Evolutionary conservation across 2,329 filamentous ascomycete genomes (phyloP), one percentile per base, ranked within the genome.

Genomic region (Penicillium sp.): DNA sequence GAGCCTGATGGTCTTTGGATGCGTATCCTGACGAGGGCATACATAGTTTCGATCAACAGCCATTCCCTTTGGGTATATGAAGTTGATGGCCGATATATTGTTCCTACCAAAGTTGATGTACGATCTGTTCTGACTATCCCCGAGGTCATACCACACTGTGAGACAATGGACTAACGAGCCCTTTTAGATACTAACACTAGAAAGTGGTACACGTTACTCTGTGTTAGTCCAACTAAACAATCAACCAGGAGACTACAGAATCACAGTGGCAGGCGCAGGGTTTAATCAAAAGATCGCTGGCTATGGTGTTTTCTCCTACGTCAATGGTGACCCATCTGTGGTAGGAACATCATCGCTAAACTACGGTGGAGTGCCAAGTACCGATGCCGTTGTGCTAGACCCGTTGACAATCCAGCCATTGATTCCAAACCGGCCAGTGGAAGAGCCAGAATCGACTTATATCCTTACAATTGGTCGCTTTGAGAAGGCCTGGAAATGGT

Each of bases 31-130:
- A 50, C 21, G 1, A 40, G 38, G n/a, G 10, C 5, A n/a, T 6
- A 52, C 5, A n/a, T 6, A 52, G 50, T 53, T 9, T 53, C 50
- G n/a, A 46, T 55, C 24, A 50, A 55, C 18, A 51, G 47, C 8
- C 52, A 55, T 47, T 29, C 47, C 3, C 40, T 52, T 7, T 55
- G 52, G 52, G 29, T 55, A n/a, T 52, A 52, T 11, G 47, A 52
- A 21, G 38, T 55, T 14, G 52, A 55, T 38, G 52, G 52, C 9
- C 43, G 11, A 42, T 38, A 55, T 5, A 55, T 55, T 3, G 22
- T 46, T 10, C 52, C 52, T 3, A 31, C n/a, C 6, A 31, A 46
- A 36, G 47, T 47, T 21, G 29, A 55, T 38, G 43, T 47, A 31
- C n/a, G 50, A 43, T 14, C 18, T 9, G 18, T 10, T 14, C n/a